phyloP scores from a whole-genome alignment of 1,284 basidiomycete genomes.

The Vanrija pseudolonga region DNA sequence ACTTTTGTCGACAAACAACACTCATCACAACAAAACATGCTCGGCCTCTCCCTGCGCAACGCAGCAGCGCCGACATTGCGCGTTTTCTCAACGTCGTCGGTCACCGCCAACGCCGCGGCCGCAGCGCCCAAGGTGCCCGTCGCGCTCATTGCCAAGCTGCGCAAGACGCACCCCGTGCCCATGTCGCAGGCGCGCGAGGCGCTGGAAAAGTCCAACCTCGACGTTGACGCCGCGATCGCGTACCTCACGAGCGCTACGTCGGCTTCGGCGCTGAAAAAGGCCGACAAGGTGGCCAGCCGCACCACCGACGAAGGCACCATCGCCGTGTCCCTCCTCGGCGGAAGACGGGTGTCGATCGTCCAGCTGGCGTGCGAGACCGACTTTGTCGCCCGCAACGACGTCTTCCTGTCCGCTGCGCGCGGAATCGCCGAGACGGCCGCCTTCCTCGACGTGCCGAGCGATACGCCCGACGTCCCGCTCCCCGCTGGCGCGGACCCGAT shows the following conservation, averaged over 20 bases:
- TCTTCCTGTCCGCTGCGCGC: constrained; percentile 72
- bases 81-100: constrained; percentile 16
- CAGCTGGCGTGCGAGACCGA: constrained; percentile 97
- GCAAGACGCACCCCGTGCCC: constrained; percentile 70
- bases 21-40: constrained; percentile 6
- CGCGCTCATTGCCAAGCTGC: constrained; percentile 78
- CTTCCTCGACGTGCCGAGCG: constrained; percentile 60
- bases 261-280: constrained; percentile 53
- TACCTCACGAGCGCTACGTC: constrained; percentile 76
- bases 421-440: constrained; percentile 85
- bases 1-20: too few relatives aligned
- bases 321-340: constrained; percentile 65
- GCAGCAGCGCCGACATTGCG: constrained; percentile 3
- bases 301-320: constrained; percentile 74
- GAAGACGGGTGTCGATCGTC: constrained; percentile 74
- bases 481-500: constrained; percentile 31
- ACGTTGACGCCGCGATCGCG: constrained; percentile 66
- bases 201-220: constrained; percentile 68
- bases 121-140: constrained; percentile 51
- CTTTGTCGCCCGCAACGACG: constrained; percentile 83
- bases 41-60: constrained; percentile 15
- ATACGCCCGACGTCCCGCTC: constrained; percentile 24
- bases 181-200: constrained; percentile 87
- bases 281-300: constrained; percentile 74
- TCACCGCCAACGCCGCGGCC: constrained; percentile 5